phyloP scores from a whole-genome alignment of 257 asterid species.

The Jasminum sambac region DNA sequence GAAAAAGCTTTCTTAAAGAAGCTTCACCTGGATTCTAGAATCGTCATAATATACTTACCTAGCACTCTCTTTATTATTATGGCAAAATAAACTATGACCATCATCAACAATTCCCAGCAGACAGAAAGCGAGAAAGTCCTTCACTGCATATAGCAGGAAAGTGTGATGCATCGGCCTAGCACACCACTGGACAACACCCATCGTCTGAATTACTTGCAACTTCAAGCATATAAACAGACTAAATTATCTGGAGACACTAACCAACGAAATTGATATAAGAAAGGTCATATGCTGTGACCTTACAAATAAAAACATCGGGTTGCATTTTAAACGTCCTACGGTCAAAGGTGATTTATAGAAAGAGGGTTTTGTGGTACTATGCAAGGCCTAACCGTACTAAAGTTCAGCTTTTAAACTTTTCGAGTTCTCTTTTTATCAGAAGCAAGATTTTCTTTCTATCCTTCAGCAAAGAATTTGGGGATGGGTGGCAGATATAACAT shows the following conservation, averaged over 20 bases:
- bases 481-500: background rate
- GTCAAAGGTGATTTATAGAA: background rate
- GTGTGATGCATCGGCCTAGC: background rate
- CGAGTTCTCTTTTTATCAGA: background rate
- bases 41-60: conserved; percentile 7
- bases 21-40: conserved; percentile 8
- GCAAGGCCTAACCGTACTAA: background rate
- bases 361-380: background rate
- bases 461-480: background rate
- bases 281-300: background rate
- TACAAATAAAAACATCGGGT: too few species aligned
- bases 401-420: background rate
- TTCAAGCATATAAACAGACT: background rate
- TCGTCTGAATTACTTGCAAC: background rate
- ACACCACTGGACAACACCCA: background rate
- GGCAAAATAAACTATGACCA: background rate
- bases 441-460: background rate
- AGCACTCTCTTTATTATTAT: conserved; percentile 11
- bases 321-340: background rate
- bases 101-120: background rate
- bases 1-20: background rate
- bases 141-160: background rate
- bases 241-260: background rate
- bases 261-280: background rate
- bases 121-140: background rate